These are phyloP conservation scores for Leccinellum luteum DNA, from an alignment of 768 basidiomycete genomes.

Conservation along the genomic window DNA sequence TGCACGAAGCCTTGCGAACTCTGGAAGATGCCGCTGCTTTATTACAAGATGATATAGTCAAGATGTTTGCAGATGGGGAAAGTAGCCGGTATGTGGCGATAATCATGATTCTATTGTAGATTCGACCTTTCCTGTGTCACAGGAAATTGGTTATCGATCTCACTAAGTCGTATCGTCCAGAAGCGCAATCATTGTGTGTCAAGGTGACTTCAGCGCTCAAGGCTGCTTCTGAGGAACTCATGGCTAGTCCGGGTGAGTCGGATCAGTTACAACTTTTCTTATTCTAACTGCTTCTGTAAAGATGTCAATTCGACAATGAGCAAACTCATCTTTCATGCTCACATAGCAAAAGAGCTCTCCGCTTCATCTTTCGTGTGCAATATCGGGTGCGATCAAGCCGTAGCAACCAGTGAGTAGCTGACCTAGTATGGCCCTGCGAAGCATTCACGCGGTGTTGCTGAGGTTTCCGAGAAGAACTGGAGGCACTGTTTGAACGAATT, in stretches of 20 bases:
- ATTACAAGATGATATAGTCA: constrained; percentile 58
- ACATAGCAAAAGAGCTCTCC: constrained; percentile 48
- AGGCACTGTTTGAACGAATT: constrained; percentile 42
- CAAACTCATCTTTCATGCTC: constrained; percentile 47
- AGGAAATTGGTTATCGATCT: constrained; percentile 46
- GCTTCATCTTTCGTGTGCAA: constrained; percentile 41
- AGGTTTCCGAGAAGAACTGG: constrained; percentile 30
- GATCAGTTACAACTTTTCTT: not conserved
- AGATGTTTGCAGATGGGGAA: constrained; percentile 40
- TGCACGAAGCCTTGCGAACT: constrained; percentile 54
- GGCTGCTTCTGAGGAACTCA: constrained; percentile 31
- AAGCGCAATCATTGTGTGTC: constrained; percentile 42
- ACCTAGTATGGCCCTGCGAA: not conserved
- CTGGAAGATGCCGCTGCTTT: constrained; percentile 43
- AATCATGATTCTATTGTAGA: not conserved
- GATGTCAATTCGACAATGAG: constrained; percentile 21
- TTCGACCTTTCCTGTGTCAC: constrained; percentile 2
- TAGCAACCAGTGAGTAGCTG: constrained; percentile 35
- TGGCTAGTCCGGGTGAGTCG: constrained; percentile 36
- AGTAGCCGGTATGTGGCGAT: constrained; percentile 41
- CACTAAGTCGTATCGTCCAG: constrained; percentile 44
- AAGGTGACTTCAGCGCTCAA: constrained; percentile 41
- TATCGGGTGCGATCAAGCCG: constrained; percentile 42
- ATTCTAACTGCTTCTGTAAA: constrained; percentile 7
- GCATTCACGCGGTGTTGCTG: constrained; percentile 3